A percentile compares a stretch with the other conserved stretches of the same genome.
phyloP scores from a whole-genome alignment of 2,329 filamentous ascomycete genomes.

The Didymella sp. region DNA sequence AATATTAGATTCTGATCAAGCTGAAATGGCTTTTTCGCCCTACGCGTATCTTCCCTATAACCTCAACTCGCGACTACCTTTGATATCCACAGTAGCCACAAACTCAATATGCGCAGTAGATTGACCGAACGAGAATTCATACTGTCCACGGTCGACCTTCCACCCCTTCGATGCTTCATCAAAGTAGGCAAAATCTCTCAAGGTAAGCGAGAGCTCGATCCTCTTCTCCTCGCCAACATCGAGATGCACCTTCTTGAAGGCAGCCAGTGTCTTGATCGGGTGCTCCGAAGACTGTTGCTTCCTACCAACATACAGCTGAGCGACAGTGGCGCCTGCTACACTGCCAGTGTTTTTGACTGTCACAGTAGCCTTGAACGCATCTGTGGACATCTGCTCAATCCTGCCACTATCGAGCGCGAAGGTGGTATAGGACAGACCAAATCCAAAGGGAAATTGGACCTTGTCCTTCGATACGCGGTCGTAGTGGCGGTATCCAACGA shows the following conservation, averaged over 20 bases:
- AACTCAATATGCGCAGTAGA: constrained; percentile 36
- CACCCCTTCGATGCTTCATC: constrained; percentile 37
- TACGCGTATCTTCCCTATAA: constrained; percentile 10
- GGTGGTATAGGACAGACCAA: constrained; percentile 49
- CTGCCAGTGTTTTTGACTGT: constrained; percentile 61
- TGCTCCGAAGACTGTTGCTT: constrained; percentile 48
- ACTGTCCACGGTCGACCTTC: constrained; percentile 41
- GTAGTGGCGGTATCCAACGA: constrained; percentile 64
- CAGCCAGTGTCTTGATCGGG: constrained; percentile 72
- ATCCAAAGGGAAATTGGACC: constrained; percentile 50
- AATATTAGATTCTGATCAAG: neutral
- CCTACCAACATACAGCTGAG: constrained; percentile 67
- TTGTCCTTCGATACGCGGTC: constrained; percentile 67
- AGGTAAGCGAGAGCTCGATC: constrained; percentile 57
- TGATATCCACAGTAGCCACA: constrained; percentile 33
- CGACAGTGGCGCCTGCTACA: constrained; percentile 57
- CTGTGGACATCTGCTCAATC: constrained; percentile 67
- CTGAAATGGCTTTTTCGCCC: neutral
- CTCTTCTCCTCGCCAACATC: constrained; percentile 63
- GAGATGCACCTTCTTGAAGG: constrained; percentile 70
- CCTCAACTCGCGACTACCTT: constrained; percentile 29
- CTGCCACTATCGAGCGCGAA: constrained; percentile 57
- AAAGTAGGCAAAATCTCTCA: constrained; percentile 44
- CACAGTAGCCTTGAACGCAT: constrained; percentile 43
- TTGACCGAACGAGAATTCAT: constrained; percentile 45